Evolutionary conservation across 2,329 filamentous ascomycete species (phyloP), one percentile per base, ranked within the genome.

Genomic region (Mycosphaerelloides madeirae): DNA sequence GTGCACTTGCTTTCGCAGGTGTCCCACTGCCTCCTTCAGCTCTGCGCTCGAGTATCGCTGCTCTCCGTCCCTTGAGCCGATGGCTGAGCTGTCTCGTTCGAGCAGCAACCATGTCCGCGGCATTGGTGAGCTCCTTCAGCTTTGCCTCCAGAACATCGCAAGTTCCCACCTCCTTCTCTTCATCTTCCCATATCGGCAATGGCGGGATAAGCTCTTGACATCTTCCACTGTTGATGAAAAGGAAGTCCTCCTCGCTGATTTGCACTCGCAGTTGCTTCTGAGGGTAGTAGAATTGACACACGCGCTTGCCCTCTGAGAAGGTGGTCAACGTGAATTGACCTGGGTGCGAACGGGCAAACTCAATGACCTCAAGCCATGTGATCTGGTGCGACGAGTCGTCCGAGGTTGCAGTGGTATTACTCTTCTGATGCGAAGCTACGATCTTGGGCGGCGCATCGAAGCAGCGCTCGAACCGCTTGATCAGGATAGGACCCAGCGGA

Each of bases 231-330:
- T 82, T 81, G 54, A 95, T 90, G 53, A 95, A 71, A 32, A 89
- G 78, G 74, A 84, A 95, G 62, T 95, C 88, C 63, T 94, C 87
- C 64, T 94, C 87, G 14, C 81, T 82, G 49, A 95, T 91, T 68
- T 95, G 87, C 7, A 94, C 84, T 37, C 85, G 79, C 53, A 83
- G 78, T 49, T 89, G 85, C 61, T 89, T 89, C 52, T 87, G 82
- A 22, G 64, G 62, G 38, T 65, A 66, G 60, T 83, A 81, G 65
- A 95, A 93, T 51, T 87, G 85, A 61, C 88, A 94, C 41, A 84
- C 81, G 36, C 84, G 78, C 41, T 78, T 70, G 15, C 85, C 84
- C 53, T 86, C 83, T 34, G 79, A 75, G 50, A 78, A 77, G 45
- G 85, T 80, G 43, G 80, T 81, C 40, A 94, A 70, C 28, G 80